Base-by-base conservation (phyloP, 257 asterid genomes). In the Coffea canephora region DNA sequence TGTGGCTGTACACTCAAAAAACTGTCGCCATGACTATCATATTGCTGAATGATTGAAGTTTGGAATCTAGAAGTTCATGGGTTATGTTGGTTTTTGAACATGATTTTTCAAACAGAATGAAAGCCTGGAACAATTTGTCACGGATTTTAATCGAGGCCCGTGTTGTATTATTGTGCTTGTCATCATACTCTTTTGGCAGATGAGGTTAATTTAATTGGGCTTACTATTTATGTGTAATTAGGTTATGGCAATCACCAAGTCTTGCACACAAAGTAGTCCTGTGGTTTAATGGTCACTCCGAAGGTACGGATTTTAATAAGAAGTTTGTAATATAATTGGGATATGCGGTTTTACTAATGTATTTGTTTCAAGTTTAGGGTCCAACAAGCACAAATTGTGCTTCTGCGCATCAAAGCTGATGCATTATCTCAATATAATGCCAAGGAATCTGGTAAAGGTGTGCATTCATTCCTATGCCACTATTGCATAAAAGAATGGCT, bases 381-480 rank as follows among this genome's bases (percentile, higher is more conserved):
- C 99, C 96, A 43, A 91, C 99, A 0, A 98, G 98, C 79, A 88
- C 90, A 49, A 84, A 91, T 86, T 91, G 88, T 82, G 98, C 96
- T 78, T 92, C 85, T 81, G 83, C 93, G 84, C 99, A 93, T 89
- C 95, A 79, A 84, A 87, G 68, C 86, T 94, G 10, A 88, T 93
- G 49, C 87, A 78, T 81, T 94, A 93, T 85, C 95, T 95, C 83
- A 95, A 95, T 85, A 88, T 93, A 85, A 87, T 94, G 52, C 85
- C 82, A 79, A 83, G 78, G 85, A 79, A 79, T 72, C 73, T 72
- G 19, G 65, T 68, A 23, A 75, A 69, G 76, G 55, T 75, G 67
- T n/a, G 31, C 18, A 41, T 67, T 43, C 18, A 68, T 75, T 75
- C 78, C 39, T 3, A 7, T 16, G 19, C 57, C 70, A 23, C 31